Base-by-base conservation (phyloP, 2,329 filamentous ascomycete species). In the Cytospora piceicola region DNA sequence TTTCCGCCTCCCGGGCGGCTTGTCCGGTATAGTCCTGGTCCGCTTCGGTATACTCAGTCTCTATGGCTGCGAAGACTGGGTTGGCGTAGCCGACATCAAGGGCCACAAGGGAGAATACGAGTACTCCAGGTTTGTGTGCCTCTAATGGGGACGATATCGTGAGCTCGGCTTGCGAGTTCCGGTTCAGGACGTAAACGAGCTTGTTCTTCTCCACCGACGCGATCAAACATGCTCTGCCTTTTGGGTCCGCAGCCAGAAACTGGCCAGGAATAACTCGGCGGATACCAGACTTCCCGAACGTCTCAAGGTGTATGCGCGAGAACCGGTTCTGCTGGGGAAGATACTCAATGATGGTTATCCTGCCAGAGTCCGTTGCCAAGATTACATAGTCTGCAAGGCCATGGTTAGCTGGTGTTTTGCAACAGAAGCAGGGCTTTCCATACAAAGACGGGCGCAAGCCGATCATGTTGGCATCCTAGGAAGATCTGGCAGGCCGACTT, bases 151-250 rank as follows among this genome's bases (percentile, higher is more conserved):
- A 99, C 6, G 95, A 99, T 59, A 99, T 99, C 51, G 94, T 96
- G 72, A 99, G 87, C 77, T 97, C 92, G 22, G 94, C 94, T 78
- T 98, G 93, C 3, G 93, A 87, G 79, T 97, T 96, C 70, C 96
- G 90, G 78, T 98, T 98, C 71, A 99, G 84, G 73, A 99, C 94
- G 79, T 99, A 99, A 71, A 99, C 95, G 64, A 99, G 90, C 82
- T 99, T 99, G 82, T 98, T 99, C 85, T 99, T 99, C 81, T 99
- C 96, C 63, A 94, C 85, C 6, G 94, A 94, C 12, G 95, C 93
- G 68, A 98, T 92, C 75, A 99, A 85, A 75, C 94, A 97, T 63
- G 96, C 96, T 80, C 95, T 88, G 64, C 95, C 95, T 78, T 97
- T 97, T 32, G 95, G 95, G 74, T 99, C 95, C 61, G 93, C 92